A percentile compares a stretch with the other conserved stretches of the same genome.
Evolutionary conservation across 495 filamentous ascomycete genomes (phyloP).

Genomic region (Xylaria intraflava): DNA sequence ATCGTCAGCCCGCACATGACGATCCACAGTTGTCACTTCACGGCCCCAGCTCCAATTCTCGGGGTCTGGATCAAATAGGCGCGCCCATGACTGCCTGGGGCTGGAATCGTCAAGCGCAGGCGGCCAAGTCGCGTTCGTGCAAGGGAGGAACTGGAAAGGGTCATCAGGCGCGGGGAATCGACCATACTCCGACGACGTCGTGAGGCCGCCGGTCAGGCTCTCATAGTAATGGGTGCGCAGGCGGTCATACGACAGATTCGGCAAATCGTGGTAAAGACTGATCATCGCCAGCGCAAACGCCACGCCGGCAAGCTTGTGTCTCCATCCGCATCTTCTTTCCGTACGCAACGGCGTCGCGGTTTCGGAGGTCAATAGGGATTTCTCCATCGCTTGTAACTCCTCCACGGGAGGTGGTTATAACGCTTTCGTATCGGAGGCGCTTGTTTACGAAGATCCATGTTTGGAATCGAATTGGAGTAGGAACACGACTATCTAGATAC

Average conservation of each 20-base stretch:
- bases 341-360: neutral
- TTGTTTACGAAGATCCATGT: no score
- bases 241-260: conserved; percentile 17
- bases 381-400: neutral
- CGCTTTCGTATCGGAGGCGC: neutral
- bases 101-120: conserved; percentile 31
- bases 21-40: neutral
- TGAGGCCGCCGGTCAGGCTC: conserved; percentile 1
- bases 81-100: conserved; percentile 30
- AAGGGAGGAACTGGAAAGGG: conserved; percentile 38
- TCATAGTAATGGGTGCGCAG: conserved; percentile 17
- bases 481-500: no score
- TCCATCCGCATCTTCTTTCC: neutral
- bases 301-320: neutral
- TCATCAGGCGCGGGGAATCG: conserved; percentile 33
- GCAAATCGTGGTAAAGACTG: conserved; percentile 5
- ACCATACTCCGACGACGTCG: conserved; percentile 26
- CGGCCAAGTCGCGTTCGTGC: conserved; percentile 31
- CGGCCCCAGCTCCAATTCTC: conserved; percentile 38
- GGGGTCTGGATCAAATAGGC: conserved; percentile 36
- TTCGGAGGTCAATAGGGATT: neutral
- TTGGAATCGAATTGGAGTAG: no score
- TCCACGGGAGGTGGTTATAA: neutral
- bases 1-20: neutral
- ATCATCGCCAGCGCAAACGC: neutral